Base-by-base conservation (phyloP, 2,329 filamentous ascomycete species). In the Arthrobotrys sinensis region DNA sequence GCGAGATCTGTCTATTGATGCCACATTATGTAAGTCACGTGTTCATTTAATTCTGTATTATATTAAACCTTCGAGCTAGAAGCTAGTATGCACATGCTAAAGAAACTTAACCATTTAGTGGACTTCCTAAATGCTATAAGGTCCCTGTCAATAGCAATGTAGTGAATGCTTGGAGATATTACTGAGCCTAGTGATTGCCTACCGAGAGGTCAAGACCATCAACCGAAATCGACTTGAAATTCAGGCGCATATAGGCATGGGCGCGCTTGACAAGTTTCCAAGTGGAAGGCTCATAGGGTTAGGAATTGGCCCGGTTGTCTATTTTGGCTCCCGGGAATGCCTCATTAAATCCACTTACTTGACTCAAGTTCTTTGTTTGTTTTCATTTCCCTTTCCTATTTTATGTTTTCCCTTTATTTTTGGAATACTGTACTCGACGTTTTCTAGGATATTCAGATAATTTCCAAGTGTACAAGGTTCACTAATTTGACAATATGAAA, bases 1-100 rank as follows among this genome's bases (percentile, higher is more conserved):
- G 32, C 28, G 32, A 55, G 52, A 55, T 11, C 12, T 38, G 38
- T 55, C 4, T 36, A 16, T 32, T 1, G 28, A n/a, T n/a, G n/a
- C n/a, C n/a, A n/a, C n/a, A n/a, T n/a, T n/a, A n/a, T n/a, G 52
- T 55, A 55, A 55, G 52, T 12, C 24, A 55, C 52, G 36, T n/a
- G n/a, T n/a, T n/a, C n/a, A n/a, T 38, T 55, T 53, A 32, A 53
- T 34, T 16, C 24, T 53, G 14, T n/a, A 32, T 38, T 55, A 14
- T 19, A 38, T 55, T 21, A 38, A 10, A 53, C 16, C 12, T 53
- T 53, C 28, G 50, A 34, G 32, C 52, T 38, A 55, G n/a, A 55
- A 55, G 32, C 32, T 28, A n/a, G 52, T n/a, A 38, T 55, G 8
- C 28, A 38, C 28, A 55, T 55, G 32, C 52, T 55, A 36, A 55